phyloP scores from a whole-genome alignment of 2,329 filamentous ascomycete genomes.

The Metarhizium rileyi region DNA sequence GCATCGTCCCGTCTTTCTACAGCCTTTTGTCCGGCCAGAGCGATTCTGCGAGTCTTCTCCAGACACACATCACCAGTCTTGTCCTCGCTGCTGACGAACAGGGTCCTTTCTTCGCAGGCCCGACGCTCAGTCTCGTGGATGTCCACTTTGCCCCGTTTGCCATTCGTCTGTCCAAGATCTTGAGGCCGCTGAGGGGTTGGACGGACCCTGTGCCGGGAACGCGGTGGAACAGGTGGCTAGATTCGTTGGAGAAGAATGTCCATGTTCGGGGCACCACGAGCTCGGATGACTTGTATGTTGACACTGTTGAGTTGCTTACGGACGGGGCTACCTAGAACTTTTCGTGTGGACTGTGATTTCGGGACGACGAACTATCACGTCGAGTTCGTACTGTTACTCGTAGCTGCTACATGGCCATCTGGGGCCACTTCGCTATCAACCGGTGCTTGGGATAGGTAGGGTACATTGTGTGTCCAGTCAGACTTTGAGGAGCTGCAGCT shows the following conservation, averaged over 20 bases:
- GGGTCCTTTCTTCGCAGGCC: slow-evolving; percentile 59
- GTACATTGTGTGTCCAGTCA: neutral
- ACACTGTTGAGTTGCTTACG: slow-evolving; percentile 48
- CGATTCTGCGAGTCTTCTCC: slow-evolving; percentile 50
- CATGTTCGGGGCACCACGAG: slow-evolving; percentile 60
- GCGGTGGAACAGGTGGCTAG: slow-evolving; percentile 60
- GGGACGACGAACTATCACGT: neutral
- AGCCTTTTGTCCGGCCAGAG: slow-evolving; percentile 57
- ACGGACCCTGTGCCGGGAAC: slow-evolving; percentile 51
- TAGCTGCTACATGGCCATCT: too few relatives aligned
- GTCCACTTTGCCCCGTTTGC: slow-evolving; percentile 70
- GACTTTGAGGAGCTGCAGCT: neutral
- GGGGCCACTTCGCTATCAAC: too few relatives aligned
- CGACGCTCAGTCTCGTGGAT: slow-evolving; percentile 53
- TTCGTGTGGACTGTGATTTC: neutral
- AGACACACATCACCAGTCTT: slow-evolving; percentile 48
- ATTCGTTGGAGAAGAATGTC: slow-evolving; percentile 55
- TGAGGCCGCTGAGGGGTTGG: slow-evolving; percentile 58
- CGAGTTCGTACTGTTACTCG: neutral
- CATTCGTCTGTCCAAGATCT: slow-evolving; percentile 54
- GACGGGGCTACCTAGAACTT: neutral
- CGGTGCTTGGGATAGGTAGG: neutral
- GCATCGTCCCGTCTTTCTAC: slow-evolving; percentile 70
- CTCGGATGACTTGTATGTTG: slow-evolving; percentile 38
- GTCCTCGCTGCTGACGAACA: slow-evolving; percentile 39